Evolutionary conservation across 305 asterid species (phyloP), one percentile per base, ranked within the genome.

Genomic region (Fraxinus xanthoxyloides): DNA sequence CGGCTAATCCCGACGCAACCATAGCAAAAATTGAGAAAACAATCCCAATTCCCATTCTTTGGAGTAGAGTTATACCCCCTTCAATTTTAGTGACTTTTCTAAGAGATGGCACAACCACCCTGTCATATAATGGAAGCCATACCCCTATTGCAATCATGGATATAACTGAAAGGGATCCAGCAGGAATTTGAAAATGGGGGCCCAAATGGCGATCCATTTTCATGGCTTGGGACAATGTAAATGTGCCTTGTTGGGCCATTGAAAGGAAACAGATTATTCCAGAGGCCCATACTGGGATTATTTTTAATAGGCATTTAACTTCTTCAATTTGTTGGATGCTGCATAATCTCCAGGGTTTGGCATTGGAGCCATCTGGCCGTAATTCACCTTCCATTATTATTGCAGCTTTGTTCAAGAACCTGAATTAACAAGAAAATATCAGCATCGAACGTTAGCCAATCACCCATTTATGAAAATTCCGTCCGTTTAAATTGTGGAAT

Each of bases 151-250:
- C 87, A 85, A 94, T n/a, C 91, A 93, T 86, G n/a, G 98, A 92
- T 28, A 95, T 87, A 3, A 91, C 92, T 5, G 73, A 8, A 5
- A 94, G 78, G 0, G 98, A 82, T 0, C 96, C 98, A 0, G 91
- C 77, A 0, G 98, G 97, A 84, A 95, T 77, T 17, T 92, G 65
- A 86, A 95, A 93, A 0, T 81, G 78, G 0, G 89, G 90, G n/a
- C 94, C 90, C 5, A 95, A 77, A 21, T 85, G 97, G 1, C 99
- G 97, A 85, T 95, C 86, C 97, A 95, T 92, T 86, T 91, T 89
- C 1, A 30, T 2, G 2, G 97, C 97, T 75, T 92, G 97, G 12
- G 93, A 90, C 3, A 90, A 0, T 0, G 92, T 92, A 82, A 95
- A 95, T 17, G 97, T 95, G 36, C 90, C 86, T 10, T 93, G 99